Evolutionary conservation across 116 monocot species (phyloP), one percentile per base, ranked within the genome.

Genomic region (Iris pallida): DNA sequence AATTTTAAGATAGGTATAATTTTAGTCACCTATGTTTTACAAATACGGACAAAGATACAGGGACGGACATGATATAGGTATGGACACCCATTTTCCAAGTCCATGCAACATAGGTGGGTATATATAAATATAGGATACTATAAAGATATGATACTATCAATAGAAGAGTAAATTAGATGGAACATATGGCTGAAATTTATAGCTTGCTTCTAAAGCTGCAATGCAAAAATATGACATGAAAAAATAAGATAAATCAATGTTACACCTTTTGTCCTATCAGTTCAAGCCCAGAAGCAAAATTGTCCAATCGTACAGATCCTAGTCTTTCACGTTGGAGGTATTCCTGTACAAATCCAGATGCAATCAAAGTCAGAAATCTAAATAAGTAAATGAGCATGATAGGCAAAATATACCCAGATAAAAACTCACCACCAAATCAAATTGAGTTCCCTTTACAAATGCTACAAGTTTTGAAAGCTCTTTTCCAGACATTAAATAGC

Each of bases 371-470:
- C 56, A 66, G 55, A 12, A 14, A 40, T 46, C 49, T 65, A 19
- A 10, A 57, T 63, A 41, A 70, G 7, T 55, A 64, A 55, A 7
- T 40, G 5, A 42, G 8, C 41, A 14, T 20, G 6, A 52, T 8
- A 7, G 9, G 46, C 5, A 68, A 54, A 57, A 75, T 30, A 30
- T 30, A 30, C 3, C 30, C 8, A 54, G 8, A 46, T 9, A 40
- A 49, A 72, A 71, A 67, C 83, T 85, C 47, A 93, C 99, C 90
- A 99, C 99, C 77, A 99, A 84, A 80, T 99, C 99, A 88, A 99
- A 99, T 61, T 99, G 99, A 47, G 99, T 99, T 69, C 99, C 99
- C 68, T 99, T 99, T 5, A 99, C 99, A 90, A 99, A 99, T 63
- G 99, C 90, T 73, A 99, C 99, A 47, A 99, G 88, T 70, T 99